Conservation (phyloP, 495 filamentous ascomycete genomes). For the Alectoria sarmentosa region DNA sequence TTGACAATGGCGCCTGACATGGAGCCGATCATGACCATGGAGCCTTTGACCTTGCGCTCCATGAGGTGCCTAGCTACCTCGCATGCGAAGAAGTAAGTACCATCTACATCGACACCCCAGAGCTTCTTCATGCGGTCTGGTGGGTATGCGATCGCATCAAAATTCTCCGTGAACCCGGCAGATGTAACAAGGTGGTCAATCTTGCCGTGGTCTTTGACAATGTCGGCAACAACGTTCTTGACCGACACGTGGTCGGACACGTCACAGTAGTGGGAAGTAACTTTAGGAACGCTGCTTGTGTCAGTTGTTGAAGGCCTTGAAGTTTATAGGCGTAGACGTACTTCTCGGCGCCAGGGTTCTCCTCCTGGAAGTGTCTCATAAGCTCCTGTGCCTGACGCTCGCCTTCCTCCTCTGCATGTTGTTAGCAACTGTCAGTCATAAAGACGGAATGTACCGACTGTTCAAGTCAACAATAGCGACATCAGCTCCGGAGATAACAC, state of each 20-base stretch:
- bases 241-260: conserved; percentile 75
- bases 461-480: conserved; percentile 91
- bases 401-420: conserved; percentile 68
- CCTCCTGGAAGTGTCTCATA: conserved; percentile 62
- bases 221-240: conserved; percentile 58
- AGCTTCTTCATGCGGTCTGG: conserved; percentile 84
- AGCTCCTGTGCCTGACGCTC: conserved; percentile 63
- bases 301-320: background rate
- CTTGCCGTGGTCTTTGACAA: conserved; percentile 63
- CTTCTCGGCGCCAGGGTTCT: conserved; percentile 69
- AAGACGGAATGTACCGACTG: conserved; percentile 47
- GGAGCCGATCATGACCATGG: conserved; percentile 90
- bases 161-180: conserved; percentile 94
- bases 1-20: conserved; percentile 94
- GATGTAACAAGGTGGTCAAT: conserved; percentile 93
- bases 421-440: conserved; percentile 19
- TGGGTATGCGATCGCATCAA: conserved; percentile 80
- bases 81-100: conserved; percentile 83
- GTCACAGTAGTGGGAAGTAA: conserved; percentile 86
- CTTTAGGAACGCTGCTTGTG: conserved; percentile 56
- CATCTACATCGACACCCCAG: conserved; percentile 91
- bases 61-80: conserved; percentile 85
- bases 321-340: conserved; percentile 32
- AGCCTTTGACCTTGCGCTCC: conserved; percentile 67
- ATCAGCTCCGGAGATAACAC: conserved; percentile 80